phyloP scores from a whole-genome alignment of 2,329 filamentous ascomycete species.

The Alternaria sp. region DNA sequence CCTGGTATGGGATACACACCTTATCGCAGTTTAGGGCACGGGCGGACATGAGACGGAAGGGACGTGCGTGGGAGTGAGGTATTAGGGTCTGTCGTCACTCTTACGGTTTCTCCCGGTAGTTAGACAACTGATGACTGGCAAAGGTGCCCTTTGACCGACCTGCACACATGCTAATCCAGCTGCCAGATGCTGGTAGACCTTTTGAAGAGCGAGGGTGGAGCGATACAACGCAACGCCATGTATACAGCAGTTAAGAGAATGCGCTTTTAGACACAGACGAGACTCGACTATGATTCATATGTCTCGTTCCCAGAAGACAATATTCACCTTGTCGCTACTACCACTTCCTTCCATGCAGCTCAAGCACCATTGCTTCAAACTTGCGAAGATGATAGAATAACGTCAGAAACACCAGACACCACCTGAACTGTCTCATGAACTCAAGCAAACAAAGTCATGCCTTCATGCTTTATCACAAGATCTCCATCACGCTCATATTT shows the following conservation, averaged over 20 bases:
- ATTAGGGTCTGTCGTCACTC: no score
- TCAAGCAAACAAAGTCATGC: background rate
- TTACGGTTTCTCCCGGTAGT: no score
- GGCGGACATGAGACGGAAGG: background rate
- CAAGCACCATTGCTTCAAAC: background rate
- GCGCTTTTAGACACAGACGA: no score
- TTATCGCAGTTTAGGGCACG: background rate
- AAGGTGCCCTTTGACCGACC: no score
- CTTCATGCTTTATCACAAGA: background rate
- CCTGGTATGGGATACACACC: background rate
- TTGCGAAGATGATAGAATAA: background rate
- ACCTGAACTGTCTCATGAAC: background rate
- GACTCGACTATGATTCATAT: no score
- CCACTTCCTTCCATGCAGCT: background rate
- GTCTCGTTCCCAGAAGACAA: no score
- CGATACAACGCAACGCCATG: no score
- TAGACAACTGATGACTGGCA: no score
- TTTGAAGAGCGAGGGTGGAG: no score
- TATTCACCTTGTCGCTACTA: background rate
- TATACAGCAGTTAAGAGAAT: no score
- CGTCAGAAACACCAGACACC: background rate
- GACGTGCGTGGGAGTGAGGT: background rate
- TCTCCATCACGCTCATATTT: background rate
- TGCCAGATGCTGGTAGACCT: no score
- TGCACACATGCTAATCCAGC: no score